Base-by-base conservation (phyloP, 2,329 filamentous ascomycete species). In the Colletotrichum karsti region DNA sequence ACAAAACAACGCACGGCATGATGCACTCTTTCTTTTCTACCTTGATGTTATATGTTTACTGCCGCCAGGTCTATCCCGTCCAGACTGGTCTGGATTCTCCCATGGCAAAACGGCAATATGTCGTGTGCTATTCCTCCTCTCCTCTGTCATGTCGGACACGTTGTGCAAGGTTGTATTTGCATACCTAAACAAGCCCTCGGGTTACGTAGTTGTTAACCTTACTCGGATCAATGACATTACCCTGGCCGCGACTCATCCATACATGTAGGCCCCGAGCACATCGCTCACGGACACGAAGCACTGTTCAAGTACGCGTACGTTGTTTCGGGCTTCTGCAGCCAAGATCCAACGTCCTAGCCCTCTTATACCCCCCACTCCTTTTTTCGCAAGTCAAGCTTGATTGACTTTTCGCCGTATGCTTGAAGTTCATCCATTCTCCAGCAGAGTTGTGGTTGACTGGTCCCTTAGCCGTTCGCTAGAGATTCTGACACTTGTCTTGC, bases 321-420 rank as follows among this genome's bases (percentile, higher is more conserved):
- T 26, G 58, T 56, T 67, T 63, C 63, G 63, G 48, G 35, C 22
- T 42, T 56, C 58, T 44, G 51, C 59, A 67, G 63, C 50, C 50
- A 56, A 51, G 39, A 39, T 24, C 13, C 8, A 15, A 10, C 28
- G 30, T 44, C n/a, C 44, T 35, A 33, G 18, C 37, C n/a, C 15
- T 48, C 18, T 35, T 24, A 26, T 30, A 42, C 60, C 39, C 28
- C n/a, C n/a, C n/a, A n/a, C n/a, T 44, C 26, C 18, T 18, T 35
- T 46, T 39, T 24, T 35, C 42, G 13, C 13, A 12, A 13, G 9
- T 41, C 53, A 24, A 7, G 5, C 7, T 15, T 46, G 56, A 65
- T 65, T 60, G 46, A 39, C 37, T 61, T 61, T 39, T n/a, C 30
- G n/a, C 12, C n/a, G 42, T 22, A 35, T 26, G 41, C 12, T 22